Evolutionary conservation across 2,329 filamentous ascomycete genomes (phyloP), one percentile per base, ranked within the genome.

Genomic region (Ophiocordyceps camponoti-rufipedis): DNA sequence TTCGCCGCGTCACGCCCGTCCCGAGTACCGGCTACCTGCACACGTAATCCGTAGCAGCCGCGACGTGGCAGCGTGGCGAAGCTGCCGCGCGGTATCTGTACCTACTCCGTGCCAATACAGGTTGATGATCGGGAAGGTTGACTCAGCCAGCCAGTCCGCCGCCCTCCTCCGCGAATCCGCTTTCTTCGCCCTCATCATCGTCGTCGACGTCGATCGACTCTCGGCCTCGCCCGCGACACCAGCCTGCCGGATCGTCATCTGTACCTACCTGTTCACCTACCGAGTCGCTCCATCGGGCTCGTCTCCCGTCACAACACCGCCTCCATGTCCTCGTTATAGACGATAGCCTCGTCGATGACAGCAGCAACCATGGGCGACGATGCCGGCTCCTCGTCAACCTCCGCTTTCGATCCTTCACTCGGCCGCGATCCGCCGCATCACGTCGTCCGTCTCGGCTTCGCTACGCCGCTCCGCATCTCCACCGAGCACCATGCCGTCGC

Each of bases 291-390:
- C 29, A 40, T 5, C 35, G 28, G 44, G 19, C 42, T 42, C 47
- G 44, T 28, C 35, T 43, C n/a, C 29, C 33, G 23, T 23, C 51
- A 50, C 55, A 51, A 47, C 19, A 47, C 48, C 46, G 49, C 51
- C 48, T 56, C 51, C 54, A 61, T 63, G 60, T 55, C 44, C 52
- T 52, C 50, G 54, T 62, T 59, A 61, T 62, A 62, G 58, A 56
- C 57, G 19, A 29, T 4, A 23, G 11, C 14, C 35, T 38, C 14
- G n/a, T 38, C 35, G 29, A 31, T 23, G 23, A 23, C 23, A 23
- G 11, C 40, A 42, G 40, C 16, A 28, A 19, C 32, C 18, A 33
- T 39, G n/a, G 43, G 32, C 9, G 14, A 44, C 32, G 51, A 48
- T 38, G 44, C 52, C 19, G 48, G 10, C 40, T 29, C 40, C 12